phyloP scores from a whole-genome alignment of 2,329 filamentous ascomycete species.

The Cladophialophora immunda region DNA sequence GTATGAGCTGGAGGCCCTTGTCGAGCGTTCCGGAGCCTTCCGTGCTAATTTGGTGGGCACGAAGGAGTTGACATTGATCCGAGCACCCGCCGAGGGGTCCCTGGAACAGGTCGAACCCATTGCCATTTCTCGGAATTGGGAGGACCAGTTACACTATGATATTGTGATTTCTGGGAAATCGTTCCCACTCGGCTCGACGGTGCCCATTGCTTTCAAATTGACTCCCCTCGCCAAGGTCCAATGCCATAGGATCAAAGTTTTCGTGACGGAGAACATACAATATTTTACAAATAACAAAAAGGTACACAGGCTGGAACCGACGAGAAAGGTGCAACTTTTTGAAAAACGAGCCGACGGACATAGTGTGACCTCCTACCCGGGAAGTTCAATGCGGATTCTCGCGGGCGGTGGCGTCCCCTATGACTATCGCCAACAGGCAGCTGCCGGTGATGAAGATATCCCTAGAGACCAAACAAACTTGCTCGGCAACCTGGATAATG shows the following conservation, averaged over 20 bases:
- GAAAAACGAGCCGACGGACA: constrained; percentile 86
- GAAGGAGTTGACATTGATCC: constrained; percentile 83
- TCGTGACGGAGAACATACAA: constrained; percentile 87
- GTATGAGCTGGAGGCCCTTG: constrained; percentile 84
- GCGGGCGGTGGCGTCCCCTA: constrained; percentile 82
- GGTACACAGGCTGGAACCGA: constrained; percentile 83
- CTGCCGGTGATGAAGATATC: constrained; percentile 63
- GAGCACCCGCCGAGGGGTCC: constrained; percentile 85
- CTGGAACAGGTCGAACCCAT: constrained; percentile 92
- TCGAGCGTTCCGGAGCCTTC: constrained; percentile 89
- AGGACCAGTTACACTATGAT: constrained; percentile 93
- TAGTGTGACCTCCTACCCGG: constrained; percentile 74
- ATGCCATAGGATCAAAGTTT: constrained; percentile 90
- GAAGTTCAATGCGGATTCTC: constrained; percentile 78
- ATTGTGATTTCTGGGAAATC: constrained; percentile 97
- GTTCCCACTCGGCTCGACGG: constrained; percentile 85
- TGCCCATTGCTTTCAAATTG: constrained; percentile 93
- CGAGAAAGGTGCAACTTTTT: constrained; percentile 83
- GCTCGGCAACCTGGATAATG: constrained; percentile 79
- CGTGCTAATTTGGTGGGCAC: constrained; percentile 83
- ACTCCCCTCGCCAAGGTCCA: constrained; percentile 93
- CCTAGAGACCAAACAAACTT: constrained; percentile 71
- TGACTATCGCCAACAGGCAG: constrained; percentile 64
- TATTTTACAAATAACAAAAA: constrained; percentile 88
- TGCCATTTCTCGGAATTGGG: constrained; percentile 91